phyloP scores from a whole-genome alignment of 2,329 filamentous ascomycete genomes.

The Sarocladium brachiariae region DNA sequence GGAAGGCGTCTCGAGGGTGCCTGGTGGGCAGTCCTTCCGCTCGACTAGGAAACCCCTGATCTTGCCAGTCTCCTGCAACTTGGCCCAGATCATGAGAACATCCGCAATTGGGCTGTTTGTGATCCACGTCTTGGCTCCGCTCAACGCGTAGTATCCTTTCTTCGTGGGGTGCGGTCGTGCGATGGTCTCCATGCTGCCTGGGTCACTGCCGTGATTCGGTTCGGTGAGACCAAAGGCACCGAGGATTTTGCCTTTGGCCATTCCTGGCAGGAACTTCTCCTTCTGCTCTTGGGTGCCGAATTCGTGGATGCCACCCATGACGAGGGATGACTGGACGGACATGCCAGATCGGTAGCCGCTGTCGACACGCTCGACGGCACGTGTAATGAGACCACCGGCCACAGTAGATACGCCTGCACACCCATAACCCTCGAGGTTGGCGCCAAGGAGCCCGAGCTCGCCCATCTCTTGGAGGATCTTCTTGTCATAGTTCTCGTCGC shows the following conservation, averaged over 20 bases:
- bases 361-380: constrained; percentile 85
- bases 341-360: constrained; percentile 88
- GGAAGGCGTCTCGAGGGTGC: constrained; percentile 82
- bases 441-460: constrained; percentile 78
- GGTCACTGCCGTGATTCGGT: constrained; percentile 88
- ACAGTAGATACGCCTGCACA: constrained; percentile 85
- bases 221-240: constrained; percentile 89
- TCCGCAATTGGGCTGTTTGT: constrained; percentile 90
- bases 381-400: constrained; percentile 81
- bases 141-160: constrained; percentile 72
- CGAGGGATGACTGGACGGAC: constrained; percentile 89
- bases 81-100: constrained; percentile 84
- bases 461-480: constrained; percentile 89
- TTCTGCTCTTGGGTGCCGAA: constrained; percentile 85
- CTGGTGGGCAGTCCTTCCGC: constrained; percentile 73
- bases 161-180: constrained; percentile 81
- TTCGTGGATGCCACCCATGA: constrained; percentile 86
- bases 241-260: constrained; percentile 76
- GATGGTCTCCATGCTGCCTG: constrained; percentile 81
- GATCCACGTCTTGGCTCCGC: constrained; percentile 89
- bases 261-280: constrained; percentile 69
- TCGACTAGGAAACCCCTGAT: constrained; percentile 91
- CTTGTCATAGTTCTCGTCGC: constrained; percentile 79
- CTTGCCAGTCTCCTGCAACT: constrained; percentile 83
- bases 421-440: constrained; percentile 79